Evolutionary conservation across 352 stramenopile species (phyloP), one percentile per base, ranked within the genome.

Genomic region (Phytophthora litchii): DNA sequence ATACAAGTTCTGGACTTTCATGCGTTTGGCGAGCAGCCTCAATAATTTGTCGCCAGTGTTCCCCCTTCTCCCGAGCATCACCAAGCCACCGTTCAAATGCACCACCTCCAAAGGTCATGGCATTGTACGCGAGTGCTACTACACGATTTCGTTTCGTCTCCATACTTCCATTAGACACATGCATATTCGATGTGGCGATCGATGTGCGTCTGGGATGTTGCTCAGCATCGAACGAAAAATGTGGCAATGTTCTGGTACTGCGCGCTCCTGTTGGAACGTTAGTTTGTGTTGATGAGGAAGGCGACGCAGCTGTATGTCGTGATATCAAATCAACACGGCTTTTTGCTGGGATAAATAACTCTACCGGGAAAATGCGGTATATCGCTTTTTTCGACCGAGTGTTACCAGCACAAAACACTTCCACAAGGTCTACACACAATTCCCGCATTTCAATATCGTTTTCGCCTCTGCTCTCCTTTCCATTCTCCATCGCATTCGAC

Each of bases 371-470:
- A 21, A 95, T 87, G 13, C 86, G 77, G 49, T 83, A 86, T 68
- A 95, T 89, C 0, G 72, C 68, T 50, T 83, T 89, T 52, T 91
- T 92, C 0, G 86, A 91, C 1, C 82, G 74, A 12, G 71, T 86
- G 45, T 95, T 95, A 12, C 83, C 83, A 9, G 82, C 81, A 36
- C 83, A 93, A 46, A 93, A 95, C 58, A 93, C 78, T 37, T 93
- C 83, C 27, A 95, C 80, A 2, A 95, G 60, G 37, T 88, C 78
- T 16, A 86, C 80, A 27, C 62, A 77, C 25, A 90, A 82, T 19
- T 88, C 73, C 14, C 52, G 75, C 45, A 42, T 67, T 47, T 69
- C 57, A n/a, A 41, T 7, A 19, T 64, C 51, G 13, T n/a, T 36
- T 54, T 67, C 43, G 23, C 64, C 5, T 41, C 31, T 11, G 16